Evolutionary conservation across 345 rosid species (phyloP), one percentile per base, ranked within the genome.

Genomic region (Eucalyptus caleyi): DNA sequence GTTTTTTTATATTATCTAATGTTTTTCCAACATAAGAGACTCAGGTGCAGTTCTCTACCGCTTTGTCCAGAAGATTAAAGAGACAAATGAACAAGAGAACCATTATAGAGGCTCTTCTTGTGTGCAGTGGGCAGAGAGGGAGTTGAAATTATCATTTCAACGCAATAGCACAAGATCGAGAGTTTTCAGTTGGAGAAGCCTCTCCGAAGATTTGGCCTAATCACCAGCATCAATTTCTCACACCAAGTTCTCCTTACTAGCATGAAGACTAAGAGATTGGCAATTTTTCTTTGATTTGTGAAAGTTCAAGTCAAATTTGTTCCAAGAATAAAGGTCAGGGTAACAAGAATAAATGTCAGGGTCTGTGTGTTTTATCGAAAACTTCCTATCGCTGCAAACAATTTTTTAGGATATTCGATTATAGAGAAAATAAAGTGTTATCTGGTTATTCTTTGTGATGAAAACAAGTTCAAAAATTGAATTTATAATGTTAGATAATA

Each of bases 321-420:
- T 60, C 32, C 16, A 27, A 27, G 16, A 60, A 60, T 60, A 60
- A 60, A 60, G 4, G 8, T 60, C 1, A 59, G 7, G 30, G 62
- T 56, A 45, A 45, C n/a, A 59, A 26, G 14, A 59, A 59, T 59
- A 59, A 59, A 59, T 1, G 7, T 59, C 1, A 60, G 15, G n/a
- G 4, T 60, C 1, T 11, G 0, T 60, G 0, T 60, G 67, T 60
- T 60, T 60, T 12, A 60, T 60, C 3, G 2, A 60, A 26, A 60
- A 26, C 32, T 27, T 60, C 16, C n/a, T 60, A 27, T 27, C 2
- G 4, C 2, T 27, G 16, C 8, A 60, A 60, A 60, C 32, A 26
- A 11, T 26, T 60, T 27, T 6, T 30, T 0, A 27, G 67, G 67
- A 60, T 0, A 60, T 60, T 60, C 8, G 13, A 60, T 12, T 60